Percentiles rank a stretch among this genome's conserved stretches.
Evolutionary conservation across 2,329 filamentous ascomycete genomes (phyloP).

Genomic region (Colletotrichum eremochloae): DNA sequence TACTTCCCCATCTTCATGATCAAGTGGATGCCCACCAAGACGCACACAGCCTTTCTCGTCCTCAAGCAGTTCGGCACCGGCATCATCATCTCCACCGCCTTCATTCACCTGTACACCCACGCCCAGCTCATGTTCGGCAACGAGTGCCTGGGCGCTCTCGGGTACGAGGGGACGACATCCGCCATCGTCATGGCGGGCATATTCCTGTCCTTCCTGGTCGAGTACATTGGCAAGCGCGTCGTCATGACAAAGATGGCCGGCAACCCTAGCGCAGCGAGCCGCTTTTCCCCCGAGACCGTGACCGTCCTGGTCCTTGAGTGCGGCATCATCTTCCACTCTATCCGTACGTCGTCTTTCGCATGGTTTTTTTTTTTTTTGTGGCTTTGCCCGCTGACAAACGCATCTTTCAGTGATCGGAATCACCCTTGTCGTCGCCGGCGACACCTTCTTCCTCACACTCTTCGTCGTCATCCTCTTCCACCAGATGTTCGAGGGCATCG

Average conservation of each 20-base stretch:
- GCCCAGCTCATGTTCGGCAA: constrained; percentile 80
- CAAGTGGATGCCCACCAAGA: constrained; percentile 66
- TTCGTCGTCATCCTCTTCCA: constrained; percentile 81
- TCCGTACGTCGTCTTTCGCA: constrained; percentile 60
- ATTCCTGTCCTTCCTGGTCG: constrained; percentile 79
- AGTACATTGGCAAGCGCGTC: constrained; percentile 74
- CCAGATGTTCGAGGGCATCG: constrained; percentile 83
- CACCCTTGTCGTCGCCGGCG: constrained; percentile 71
- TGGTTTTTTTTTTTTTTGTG: constrained; percentile 7
- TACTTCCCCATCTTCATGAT: constrained; percentile 71
- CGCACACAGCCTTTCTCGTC: constrained; percentile 67
- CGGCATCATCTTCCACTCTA: constrained; percentile 81
- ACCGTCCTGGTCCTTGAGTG: constrained; percentile 78
- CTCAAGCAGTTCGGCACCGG: constrained; percentile 83
- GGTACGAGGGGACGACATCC: constrained; percentile 77
- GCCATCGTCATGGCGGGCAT: constrained; percentile 81
- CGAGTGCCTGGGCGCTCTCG: constrained; percentile 74
- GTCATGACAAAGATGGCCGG: constrained; percentile 53
- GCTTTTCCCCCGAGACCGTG: constrained; percentile 62
- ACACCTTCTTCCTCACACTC: constrained; percentile 69
- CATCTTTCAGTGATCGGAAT: constrained; percentile 68
- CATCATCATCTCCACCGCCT: constrained; percentile 78
- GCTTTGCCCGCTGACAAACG: constrained; percentile 33
- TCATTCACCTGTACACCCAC: constrained; percentile 80
- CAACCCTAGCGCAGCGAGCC: constrained; percentile 44